These are phyloP conservation scores for Cerioporus squamosus DNA, from an alignment of 1,284 basidiomycete species.

Conservation along the genomic window DNA sequence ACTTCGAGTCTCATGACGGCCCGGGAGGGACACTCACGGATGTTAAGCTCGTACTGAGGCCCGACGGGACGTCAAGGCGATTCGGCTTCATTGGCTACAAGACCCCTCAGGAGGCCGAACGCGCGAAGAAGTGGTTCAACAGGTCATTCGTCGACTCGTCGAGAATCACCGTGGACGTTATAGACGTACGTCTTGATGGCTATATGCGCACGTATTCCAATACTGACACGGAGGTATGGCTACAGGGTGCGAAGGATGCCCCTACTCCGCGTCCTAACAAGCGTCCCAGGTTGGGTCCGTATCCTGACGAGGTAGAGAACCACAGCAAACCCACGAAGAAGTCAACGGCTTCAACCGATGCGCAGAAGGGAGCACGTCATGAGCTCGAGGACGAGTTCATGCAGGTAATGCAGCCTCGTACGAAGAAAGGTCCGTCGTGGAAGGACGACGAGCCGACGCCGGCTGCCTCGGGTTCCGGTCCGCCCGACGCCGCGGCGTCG, in stretches of 20 bases:
- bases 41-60: conserved; percentile 80
- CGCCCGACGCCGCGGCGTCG: conserved; percentile 4
- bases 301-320: conserved; percentile 35
- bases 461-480: conserved; percentile 6
- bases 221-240: background rate
- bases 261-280: conserved; percentile 71
- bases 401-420: conserved; percentile 64
- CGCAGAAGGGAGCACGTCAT: conserved; percentile 29
- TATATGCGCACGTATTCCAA: no score
- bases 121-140: conserved; percentile 86
- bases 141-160: conserved; percentile 80
- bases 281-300: conserved; percentile 56
- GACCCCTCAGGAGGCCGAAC: conserved; percentile 74
- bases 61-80: conserved; percentile 79
- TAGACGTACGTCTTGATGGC: conserved; percentile 62
- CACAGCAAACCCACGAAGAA: conserved; percentile 7
- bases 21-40: conserved; percentile 86
- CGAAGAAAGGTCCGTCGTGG: conserved; percentile 68
- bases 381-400: conserved; percentile 60
- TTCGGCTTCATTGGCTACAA: conserved; percentile 96
- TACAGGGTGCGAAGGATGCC: conserved; percentile 66
- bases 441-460: conserved; percentile 51
- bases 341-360: conserved; percentile 20
- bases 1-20: conserved; percentile 66
- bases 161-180: conserved; percentile 76